A percentile compares a stretch with the other conserved stretches of the same genome.
Conservation (phyloP, 1,139 yeast species). For the Pichia sp. region DNA sequence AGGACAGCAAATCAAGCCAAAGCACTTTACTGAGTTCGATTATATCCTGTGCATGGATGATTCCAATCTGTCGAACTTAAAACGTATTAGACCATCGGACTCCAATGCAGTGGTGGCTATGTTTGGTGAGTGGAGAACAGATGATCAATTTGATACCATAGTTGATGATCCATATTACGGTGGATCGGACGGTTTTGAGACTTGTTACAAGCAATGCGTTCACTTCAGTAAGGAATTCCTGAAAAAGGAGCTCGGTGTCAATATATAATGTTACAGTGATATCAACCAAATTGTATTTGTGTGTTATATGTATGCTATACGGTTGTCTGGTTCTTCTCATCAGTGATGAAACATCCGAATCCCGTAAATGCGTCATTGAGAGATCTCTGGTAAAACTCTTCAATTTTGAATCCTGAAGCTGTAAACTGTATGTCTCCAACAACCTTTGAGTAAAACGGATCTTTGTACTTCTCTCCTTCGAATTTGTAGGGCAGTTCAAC, state of each 20-base stretch:
- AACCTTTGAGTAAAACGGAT: slow-evolving; percentile 52
- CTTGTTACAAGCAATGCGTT: slow-evolving; percentile 62
- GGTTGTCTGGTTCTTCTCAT: slow-evolving; percentile 39
- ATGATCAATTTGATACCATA: no score
- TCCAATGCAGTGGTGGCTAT: slow-evolving; percentile 46
- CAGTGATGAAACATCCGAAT: slow-evolving; percentile 68
- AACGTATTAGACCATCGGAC: slow-evolving; percentile 50
- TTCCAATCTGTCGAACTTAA: slow-evolving; percentile 53
- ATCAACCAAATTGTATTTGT: no score
- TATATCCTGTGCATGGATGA: slow-evolving; percentile 85
- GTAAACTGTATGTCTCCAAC: slow-evolving; percentile 60
- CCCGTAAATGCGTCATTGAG: slow-evolving; percentile 89
- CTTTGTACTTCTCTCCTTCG: slow-evolving; percentile 39
- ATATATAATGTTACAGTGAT: neutral
- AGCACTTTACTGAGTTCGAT: slow-evolving; percentile 66
- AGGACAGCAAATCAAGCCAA: slow-evolving; percentile 60
- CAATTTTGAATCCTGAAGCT: slow-evolving; percentile 82
- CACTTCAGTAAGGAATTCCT: slow-evolving; percentile 69
- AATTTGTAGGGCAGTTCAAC: slow-evolving; percentile 32
- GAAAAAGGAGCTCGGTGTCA: slow-evolving; percentile 34
- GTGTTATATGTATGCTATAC: no score
- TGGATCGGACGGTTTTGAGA: slow-evolving; percentile 73
- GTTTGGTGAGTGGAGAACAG: no score
- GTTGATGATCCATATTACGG: slow-evolving; percentile 94
- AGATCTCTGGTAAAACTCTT: slow-evolving; percentile 65